Evolutionary conservation across 2,329 filamentous ascomycete genomes (phyloP).

Genomic region (Sarocladiaceae sp.): DNA sequence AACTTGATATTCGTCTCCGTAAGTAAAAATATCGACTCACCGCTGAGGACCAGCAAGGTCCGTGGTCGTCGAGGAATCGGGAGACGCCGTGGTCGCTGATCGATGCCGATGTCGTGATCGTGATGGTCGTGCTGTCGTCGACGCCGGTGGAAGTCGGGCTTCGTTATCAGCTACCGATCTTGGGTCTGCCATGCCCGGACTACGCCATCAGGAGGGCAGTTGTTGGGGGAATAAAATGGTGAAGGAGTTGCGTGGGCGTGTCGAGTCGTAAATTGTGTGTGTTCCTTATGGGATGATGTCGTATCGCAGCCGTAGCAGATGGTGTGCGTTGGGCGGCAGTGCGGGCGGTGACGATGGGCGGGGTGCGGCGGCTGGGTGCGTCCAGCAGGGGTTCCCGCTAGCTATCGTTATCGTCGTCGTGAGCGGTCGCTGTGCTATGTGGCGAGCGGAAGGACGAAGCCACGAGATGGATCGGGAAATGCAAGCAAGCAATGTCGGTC

Average conservation of each 20-base stretch:
- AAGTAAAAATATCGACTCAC: not conserved
- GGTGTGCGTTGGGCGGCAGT: slow-evolving; percentile 1
- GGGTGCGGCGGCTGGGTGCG: too few species aligned
- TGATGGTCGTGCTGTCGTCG: slow-evolving; percentile 15
- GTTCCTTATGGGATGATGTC: not conserved
- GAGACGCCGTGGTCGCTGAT: not conserved
- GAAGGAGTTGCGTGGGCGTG: not conserved
- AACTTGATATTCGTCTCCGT: not conserved
- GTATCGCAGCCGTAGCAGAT: not conserved
- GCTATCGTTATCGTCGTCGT: too few species aligned
- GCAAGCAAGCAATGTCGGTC: too few species aligned
- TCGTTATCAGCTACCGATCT: slow-evolving; percentile 52
- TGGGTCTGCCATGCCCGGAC: slow-evolving; percentile 63
- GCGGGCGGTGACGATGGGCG: slow-evolving; percentile 1
- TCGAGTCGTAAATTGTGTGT: too few species aligned
- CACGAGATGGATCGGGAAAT: too few species aligned
- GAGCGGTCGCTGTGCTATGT: too few species aligned
- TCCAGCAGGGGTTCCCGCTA: too few species aligned
- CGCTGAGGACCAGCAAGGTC: not conserved
- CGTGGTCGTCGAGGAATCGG: not conserved
- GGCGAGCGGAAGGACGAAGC: too few species aligned
- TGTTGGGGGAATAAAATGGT: not conserved
- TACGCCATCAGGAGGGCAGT: slow-evolving; percentile 51
- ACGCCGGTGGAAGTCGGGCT: slow-evolving; percentile 45
- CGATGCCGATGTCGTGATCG: not conserved